Conservation (phyloP, 1,284 basidiomycete genomes). For the Apiotrichum brassicae region DNA sequence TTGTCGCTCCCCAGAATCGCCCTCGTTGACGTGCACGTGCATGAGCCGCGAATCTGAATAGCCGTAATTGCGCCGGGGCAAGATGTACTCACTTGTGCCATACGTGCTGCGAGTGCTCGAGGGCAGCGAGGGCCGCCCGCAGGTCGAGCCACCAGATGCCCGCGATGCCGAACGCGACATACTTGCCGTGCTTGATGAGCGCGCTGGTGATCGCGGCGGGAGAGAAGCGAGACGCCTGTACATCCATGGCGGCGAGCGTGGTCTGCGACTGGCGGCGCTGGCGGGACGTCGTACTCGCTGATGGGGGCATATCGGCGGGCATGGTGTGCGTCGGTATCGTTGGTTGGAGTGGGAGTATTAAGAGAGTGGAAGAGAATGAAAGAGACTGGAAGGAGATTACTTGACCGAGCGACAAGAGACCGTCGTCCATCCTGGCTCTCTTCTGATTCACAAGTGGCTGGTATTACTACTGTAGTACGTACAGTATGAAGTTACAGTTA, state of each 20-base stretch:
- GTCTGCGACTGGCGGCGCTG: slow-evolving; percentile 5
- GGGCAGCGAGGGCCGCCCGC: slow-evolving; percentile 12
- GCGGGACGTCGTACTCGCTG: not conserved
- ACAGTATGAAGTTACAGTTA: no score
- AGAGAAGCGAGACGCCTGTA: not conserved
- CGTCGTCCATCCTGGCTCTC: no score
- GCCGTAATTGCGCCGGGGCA: no score
- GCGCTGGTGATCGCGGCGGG: not conserved
- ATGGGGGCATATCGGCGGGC: no score
- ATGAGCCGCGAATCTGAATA: not conserved
- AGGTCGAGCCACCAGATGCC: slow-evolving; percentile 41
- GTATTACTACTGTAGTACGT: no score
- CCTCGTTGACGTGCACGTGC: not conserved
- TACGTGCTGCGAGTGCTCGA: slow-evolving; percentile 17
- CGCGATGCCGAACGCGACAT: slow-evolving; percentile 31
- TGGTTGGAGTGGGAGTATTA: no score
- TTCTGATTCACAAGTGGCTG: no score
- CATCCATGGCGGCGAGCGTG: slow-evolving; percentile 1
- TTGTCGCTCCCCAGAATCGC: no score
- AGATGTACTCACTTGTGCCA: slow-evolving; percentile 20
- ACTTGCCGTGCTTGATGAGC: slow-evolving; percentile 44
- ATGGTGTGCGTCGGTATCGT: no score
- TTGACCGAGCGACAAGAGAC: no score
- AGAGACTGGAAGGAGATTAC: no score
- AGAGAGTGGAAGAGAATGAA: no score